Evolutionary conservation across 805 yeast species (phyloP).

Genomic region (Cephaloascus albidus): DNA sequence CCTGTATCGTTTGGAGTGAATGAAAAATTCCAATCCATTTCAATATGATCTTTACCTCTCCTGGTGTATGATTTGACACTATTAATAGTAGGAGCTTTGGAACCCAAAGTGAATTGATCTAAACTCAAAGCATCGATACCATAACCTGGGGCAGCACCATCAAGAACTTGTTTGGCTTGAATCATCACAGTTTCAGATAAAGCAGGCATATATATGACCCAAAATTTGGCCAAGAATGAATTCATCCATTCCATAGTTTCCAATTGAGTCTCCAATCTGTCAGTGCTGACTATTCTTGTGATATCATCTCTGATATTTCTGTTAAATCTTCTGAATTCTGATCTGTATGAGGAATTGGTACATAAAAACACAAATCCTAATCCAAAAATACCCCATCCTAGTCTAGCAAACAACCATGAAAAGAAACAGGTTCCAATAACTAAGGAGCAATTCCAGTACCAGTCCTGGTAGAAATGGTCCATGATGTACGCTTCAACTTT

Average conservation of each 20-base stretch:
- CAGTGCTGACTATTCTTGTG: conserved; percentile 53
- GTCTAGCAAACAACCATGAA: conserved; percentile 57
- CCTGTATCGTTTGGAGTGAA: conserved; percentile 78
- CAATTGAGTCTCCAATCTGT: conserved; percentile 48
- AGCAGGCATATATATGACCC: conserved; percentile 88
- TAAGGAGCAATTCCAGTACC: conserved; percentile 59
- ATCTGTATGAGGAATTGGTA: conserved; percentile 58
- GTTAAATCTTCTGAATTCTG: conserved; percentile 69
- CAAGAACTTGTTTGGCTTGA: conserved; percentile 57
- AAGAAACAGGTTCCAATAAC: conserved; percentile 65
- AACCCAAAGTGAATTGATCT: conserved; percentile 73
- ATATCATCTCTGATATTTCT: conserved; percentile 71
- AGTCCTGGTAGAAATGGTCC: conserved; percentile 65
- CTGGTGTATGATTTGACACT: conserved; percentile 67
- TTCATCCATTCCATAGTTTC: conserved; percentile 83
- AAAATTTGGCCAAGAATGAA: conserved; percentile 66
- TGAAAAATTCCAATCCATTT: conserved; percentile 79
- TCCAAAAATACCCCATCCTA: conserved; percentile 58
- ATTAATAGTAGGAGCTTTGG: conserved; percentile 70
- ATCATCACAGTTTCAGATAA: conserved; percentile 65
- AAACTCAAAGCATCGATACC: conserved; percentile 69
- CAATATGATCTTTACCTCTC: conserved; percentile 55
- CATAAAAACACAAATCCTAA: conserved; percentile 49
- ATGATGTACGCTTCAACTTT: conserved; percentile 48
- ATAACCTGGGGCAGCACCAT: conserved; percentile 72